These are phyloP conservation scores for Ceratocystis huliohia DNA, from an alignment of 2,329 filamentous ascomycete species.

Conservation along the genomic window DNA sequence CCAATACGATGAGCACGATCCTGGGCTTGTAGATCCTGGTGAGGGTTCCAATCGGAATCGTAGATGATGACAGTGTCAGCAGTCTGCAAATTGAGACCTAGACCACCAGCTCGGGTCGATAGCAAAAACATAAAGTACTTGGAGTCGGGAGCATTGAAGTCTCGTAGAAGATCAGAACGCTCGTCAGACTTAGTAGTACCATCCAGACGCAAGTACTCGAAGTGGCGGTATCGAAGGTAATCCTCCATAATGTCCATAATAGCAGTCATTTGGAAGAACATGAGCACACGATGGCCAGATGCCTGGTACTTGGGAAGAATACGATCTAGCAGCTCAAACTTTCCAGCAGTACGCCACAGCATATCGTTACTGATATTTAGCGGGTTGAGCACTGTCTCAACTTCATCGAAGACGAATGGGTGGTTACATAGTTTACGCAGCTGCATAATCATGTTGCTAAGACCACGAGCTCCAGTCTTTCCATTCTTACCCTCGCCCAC, in stretches of 20 bases:
- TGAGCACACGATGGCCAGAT: slow-evolving; percentile 86
- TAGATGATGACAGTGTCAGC: slow-evolving; percentile 99
- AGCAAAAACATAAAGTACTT: slow-evolving; percentile 96
- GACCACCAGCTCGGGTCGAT: slow-evolving; percentile 95
- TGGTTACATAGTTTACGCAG: slow-evolving; percentile 97
- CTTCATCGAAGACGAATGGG: slow-evolving; percentile 95
- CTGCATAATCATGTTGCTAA: slow-evolving; percentile 99
- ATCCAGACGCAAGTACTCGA: slow-evolving; percentile 83
- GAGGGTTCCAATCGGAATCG: slow-evolving; percentile 98
- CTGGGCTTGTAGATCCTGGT: slow-evolving; percentile 96
- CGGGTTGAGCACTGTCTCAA: slow-evolving; percentile 97
- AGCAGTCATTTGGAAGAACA: slow-evolving; percentile 99
- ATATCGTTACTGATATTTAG: slow-evolving; percentile 77
- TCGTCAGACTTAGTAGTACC: slow-evolving; percentile 97
- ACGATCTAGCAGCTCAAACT: slow-evolving; percentile 90
- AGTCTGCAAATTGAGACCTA: slow-evolving; percentile 92
- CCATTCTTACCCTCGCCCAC: slow-evolving; percentile 92
- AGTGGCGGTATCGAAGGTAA: slow-evolving; percentile 70
- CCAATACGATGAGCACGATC: slow-evolving; percentile 99
- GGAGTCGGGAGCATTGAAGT: slow-evolving; percentile 82
- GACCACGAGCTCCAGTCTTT: slow-evolving; percentile 81
- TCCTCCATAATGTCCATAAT: slow-evolving; percentile 99
- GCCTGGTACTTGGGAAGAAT: slow-evolving; percentile 85
- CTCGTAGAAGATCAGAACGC: slow-evolving; percentile 73
- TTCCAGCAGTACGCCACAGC: slow-evolving; percentile 89